Evolutionary conservation across 805 yeast species (phyloP), one percentile per base, ranked within the genome.

Genomic region (Saturnispora bothae): DNA sequence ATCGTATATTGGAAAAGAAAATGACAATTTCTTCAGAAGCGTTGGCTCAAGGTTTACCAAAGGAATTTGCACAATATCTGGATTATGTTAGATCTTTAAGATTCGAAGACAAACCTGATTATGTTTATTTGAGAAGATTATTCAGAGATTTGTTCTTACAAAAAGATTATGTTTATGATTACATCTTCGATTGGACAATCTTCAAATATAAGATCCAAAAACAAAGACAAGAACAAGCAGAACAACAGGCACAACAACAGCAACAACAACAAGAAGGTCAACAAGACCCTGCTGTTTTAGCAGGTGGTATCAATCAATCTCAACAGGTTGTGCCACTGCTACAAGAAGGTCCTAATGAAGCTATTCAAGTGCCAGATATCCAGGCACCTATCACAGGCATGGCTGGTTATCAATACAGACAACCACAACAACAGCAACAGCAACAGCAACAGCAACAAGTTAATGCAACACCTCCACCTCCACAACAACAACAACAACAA

Each of bases 91-190:
- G 92, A 51, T 81, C 92, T 42, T 72, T 89, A 52, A 73, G 95
- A 46, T 89, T 92, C 53, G 97, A 89, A 53, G 97, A 92, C 60
- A 85, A 85, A 58, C 98, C 98, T 9, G 97, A 89, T 62, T 89
- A 92, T 60, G 71, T 77, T 33, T 89, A 80, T 57, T 69, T 89
- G 59, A 81, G 96, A 53, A 80, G 84, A 57, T 68, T 89, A 41
- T 82, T 89, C 63, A 76, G 96, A 53, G 96, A 88, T 55, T 68
- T 92, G 51, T 85, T 85, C 57, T 68, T 83, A 46, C 76, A 89
- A 47, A 89, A 89, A 58, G 83, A 84, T 42, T 89, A 85, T 60
- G 77, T 80, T 50, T 89, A 88, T 60, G 97, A 89, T 63, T 89
- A 86, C 60, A 77, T 92, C 17, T 89, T 86, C 61, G 98, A 89